Base-by-base conservation (phyloP, 768 basidiomycete species). In the Phaeotremella fagi region DNA sequence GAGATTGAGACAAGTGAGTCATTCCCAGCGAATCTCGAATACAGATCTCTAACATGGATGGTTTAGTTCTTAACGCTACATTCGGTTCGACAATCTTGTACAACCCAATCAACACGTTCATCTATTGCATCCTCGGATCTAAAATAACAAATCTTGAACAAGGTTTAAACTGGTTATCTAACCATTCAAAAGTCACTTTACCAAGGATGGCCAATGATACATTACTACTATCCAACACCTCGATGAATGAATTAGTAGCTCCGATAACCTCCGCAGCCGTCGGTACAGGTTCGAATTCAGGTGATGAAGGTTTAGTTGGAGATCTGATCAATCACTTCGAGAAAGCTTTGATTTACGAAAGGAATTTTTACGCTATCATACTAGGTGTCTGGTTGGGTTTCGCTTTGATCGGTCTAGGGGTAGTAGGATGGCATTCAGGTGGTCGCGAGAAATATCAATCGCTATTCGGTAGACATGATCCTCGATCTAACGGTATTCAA, bases 31-130 rank as follows among this genome's bases (percentile, higher is more conserved):
- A 7, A 22, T 20, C 27, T 16, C 5, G n/a, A 20, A 41, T 41
- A 41, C 20, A 22, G 38, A 41, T 18, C 18, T 6, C 36, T 25
- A n/a, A 7, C 2, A 24, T 9, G 24, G 28, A 11, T 41, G n/a
- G 23, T 18, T 25, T 28, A 74, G 72, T 61, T 0, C 59, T 74
- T 23, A 71, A 70, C 44, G 79, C 79, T 0, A 81, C 90, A 7
- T 92, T 98, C 73, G 85, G 87, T 43, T 83, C 83, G 6, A 92
- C 91, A 3, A 81, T 91, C 61, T 81, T 97, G 28, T 84, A 87
- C 63, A 68, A 77, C 2, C 89, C 90, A 0, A 82, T 87, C 11
- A 86, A 88, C 63, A 89, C 88, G 48, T 95, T 98, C 68, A 76
- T 95, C 66, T 82, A 78, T 65, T 97, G 94, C 70, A 80, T 97